Percentiles rank a stretch among this genome's conserved stretches.
These are phyloP conservation scores for Tetracladium maxilliforme DNA, from an alignment of 2,329 filamentous ascomycete genomes.

Conservation along the genomic window DNA sequence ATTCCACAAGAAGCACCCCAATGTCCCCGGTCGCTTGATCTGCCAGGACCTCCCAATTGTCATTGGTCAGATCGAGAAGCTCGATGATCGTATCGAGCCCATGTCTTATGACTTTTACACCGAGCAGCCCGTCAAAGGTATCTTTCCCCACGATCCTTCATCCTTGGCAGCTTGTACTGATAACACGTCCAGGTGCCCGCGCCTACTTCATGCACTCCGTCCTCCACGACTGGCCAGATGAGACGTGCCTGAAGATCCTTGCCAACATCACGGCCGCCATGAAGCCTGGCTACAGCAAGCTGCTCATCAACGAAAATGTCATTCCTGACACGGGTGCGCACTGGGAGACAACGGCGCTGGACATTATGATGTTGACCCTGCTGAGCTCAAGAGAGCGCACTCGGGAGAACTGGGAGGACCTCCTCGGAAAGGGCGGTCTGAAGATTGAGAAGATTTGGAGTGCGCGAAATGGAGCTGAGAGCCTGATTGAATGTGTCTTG, in stretches of 20 bases:
- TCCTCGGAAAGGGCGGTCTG: conserved; percentile 17
- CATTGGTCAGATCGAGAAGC: too few species aligned
- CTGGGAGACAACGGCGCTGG: conserved; percentile 16
- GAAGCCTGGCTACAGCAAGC: conserved; percentile 16
- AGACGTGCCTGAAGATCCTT: conserved; percentile 12
- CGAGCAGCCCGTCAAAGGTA: too few species aligned
- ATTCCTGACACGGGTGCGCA: conserved; percentile 14
- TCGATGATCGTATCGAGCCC: too few species aligned
- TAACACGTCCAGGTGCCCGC: conserved; percentile 9
- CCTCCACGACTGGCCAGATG: conserved; percentile 18
- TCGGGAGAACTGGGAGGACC: conserved; percentile 18
- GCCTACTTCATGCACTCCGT: conserved; percentile 15
- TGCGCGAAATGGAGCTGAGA: too few species aligned
- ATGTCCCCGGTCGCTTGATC: conserved; percentile 9
- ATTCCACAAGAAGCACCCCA: conserved; percentile 6
- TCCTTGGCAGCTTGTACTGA: too few species aligned
- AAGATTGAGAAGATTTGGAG: conserved; percentile 17
- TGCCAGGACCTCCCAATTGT: conserved; percentile 19
- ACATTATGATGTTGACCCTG: conserved; percentile 23
- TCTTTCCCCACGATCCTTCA: too few species aligned
- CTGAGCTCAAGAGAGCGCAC: conserved; percentile 20
- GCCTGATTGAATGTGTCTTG: too few species aligned
- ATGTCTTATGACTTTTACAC: too few species aligned
- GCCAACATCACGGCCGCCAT: conserved; percentile 10
- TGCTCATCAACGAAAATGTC: conserved; percentile 22